These are phyloP conservation scores for Exophiala dermatitidis DNA, from an alignment of 2,329 filamentous ascomycete species.

Conservation along the genomic window DNA sequence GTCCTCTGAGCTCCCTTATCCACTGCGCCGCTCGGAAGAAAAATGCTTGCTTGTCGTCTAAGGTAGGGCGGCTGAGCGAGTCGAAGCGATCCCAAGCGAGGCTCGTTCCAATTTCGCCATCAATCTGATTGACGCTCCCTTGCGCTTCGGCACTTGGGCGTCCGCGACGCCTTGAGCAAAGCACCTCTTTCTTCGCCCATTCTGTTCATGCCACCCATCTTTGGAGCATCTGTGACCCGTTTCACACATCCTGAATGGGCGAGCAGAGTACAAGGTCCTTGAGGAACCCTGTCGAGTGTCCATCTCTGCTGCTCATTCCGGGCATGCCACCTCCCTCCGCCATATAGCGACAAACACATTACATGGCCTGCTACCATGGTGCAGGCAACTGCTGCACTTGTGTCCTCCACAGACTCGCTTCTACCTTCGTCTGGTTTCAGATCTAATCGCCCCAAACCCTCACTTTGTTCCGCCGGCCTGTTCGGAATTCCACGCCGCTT, in stretches of 20 bases:
- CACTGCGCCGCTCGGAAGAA: conserved; percentile 5
- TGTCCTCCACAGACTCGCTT: conserved; percentile 6
- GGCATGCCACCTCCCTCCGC: conserved; percentile 7
- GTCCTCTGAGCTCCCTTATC: background rate
- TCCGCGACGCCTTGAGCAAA: conserved; percentile 21
- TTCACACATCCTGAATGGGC: conserved; percentile 21
- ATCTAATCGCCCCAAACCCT: conserved; percentile 2
- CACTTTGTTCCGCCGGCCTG: conserved; percentile 2
- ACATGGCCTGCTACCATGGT: conserved; percentile 12
- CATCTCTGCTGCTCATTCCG: conserved; percentile 4
- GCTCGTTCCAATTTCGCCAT: conserved; percentile 26
- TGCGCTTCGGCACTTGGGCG: conserved; percentile 24
- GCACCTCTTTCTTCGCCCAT: background rate
- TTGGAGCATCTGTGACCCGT: conserved; percentile 9
- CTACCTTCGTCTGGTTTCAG: conserved; percentile 4
- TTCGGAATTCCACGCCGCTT: conserved; percentile 15
- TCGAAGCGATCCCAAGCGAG: conserved; percentile 26
- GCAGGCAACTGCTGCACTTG: conserved; percentile 3
- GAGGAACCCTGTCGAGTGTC: background rate
- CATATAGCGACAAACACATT: background rate
- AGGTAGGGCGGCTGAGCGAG: conserved; percentile 22
- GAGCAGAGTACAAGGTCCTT: background rate
- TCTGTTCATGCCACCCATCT: background rate
- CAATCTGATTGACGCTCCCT: conserved; percentile 19
- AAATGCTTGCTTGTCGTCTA: conserved; percentile 18